These are phyloP conservation scores for Candida palmyrensis DNA, from an alignment of 805 yeast genomes.

Conservation along the genomic window DNA sequence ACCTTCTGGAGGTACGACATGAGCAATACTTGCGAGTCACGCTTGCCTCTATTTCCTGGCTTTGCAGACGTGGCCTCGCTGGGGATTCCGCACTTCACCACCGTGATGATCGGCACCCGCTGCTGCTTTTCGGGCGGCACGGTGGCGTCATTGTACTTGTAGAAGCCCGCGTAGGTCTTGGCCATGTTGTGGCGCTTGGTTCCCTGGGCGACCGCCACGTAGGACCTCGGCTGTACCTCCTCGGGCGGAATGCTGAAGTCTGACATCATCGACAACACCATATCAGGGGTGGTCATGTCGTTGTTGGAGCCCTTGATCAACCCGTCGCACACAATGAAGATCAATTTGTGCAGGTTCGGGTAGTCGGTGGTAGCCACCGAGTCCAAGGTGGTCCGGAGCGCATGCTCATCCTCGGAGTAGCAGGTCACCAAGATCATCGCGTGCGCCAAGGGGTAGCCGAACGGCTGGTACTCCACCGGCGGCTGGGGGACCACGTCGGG, in stretches of 20 bases:
- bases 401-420: constrained; percentile 88
- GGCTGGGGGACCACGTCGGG: constrained; percentile 89
- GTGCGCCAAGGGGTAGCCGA: constrained; percentile 65
- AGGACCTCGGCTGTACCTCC: constrained; percentile 75
- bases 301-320: constrained; percentile 92
- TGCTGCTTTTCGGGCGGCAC: constrained; percentile 80
- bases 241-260: constrained; percentile 61
- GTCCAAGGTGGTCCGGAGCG: constrained; percentile 82
- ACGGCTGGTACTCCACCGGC: constrained; percentile 83
- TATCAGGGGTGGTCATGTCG: constrained; percentile 82
- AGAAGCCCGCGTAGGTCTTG: constrained; percentile 90
- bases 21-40: constrained; percentile 87
- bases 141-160: constrained; percentile 73
- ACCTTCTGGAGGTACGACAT: constrained; percentile 88
- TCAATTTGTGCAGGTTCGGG: constrained; percentile 89
- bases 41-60: constrained; percentile 95
- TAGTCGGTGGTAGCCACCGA: constrained; percentile 93
- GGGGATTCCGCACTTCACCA: constrained; percentile 88
- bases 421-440: constrained; percentile 63
- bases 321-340: constrained; percentile 89
- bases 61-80: constrained; percentile 57
- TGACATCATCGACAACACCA: constrained; percentile 81
- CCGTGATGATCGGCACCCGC: constrained; percentile 69
- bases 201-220: constrained; percentile 95
- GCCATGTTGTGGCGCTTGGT: constrained; percentile 97